Evolutionary conservation across 2,329 filamentous ascomycete species (phyloP).

Genomic region (Colletotrichum sp.): DNA sequence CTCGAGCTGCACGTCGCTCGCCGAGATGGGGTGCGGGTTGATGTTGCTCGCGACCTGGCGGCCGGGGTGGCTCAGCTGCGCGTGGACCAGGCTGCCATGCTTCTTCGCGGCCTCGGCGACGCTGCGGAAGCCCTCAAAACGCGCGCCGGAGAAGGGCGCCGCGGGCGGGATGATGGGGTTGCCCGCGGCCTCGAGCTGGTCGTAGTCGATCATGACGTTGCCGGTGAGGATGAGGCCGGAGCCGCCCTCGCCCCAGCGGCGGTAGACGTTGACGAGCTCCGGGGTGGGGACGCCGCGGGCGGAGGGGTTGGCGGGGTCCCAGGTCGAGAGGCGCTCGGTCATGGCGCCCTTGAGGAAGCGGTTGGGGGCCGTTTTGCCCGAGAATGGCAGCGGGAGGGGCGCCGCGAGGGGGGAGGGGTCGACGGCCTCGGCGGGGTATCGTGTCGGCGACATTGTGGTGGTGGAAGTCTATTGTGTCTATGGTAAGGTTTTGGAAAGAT

Average conservation of each 20-base stretch:
- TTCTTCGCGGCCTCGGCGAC: conserved; percentile 54
- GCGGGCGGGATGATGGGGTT: conserved; percentile 61
- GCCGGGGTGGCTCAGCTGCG: conserved; percentile 68
- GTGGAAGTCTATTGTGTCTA: not conserved
- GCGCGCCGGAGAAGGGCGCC: conserved; percentile 55
- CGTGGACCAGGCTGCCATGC: conserved; percentile 60
- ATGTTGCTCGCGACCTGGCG: conserved; percentile 48
- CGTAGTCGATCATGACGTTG: conserved; percentile 65
- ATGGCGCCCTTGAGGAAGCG: conserved; percentile 72
- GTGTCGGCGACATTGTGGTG: conserved; percentile 1
- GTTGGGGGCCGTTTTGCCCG: conserved; percentile 62
- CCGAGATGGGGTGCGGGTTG: conserved; percentile 41
- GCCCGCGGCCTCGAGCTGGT: conserved; percentile 58
- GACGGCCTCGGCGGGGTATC: not conserved
- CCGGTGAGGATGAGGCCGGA: conserved; percentile 62
- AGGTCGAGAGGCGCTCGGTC: conserved; percentile 68
- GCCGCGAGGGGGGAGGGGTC: conserved; percentile 37
- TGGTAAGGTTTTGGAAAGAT: not conserved
- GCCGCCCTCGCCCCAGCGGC: conserved; percentile 60
- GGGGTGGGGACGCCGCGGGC: conserved; percentile 50
- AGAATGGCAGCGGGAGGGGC: conserved; percentile 56
- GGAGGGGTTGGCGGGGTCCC: conserved; percentile 56
- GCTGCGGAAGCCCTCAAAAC: conserved; percentile 60
- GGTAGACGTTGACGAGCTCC: conserved; percentile 57
- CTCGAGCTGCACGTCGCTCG: conserved; percentile 43